phyloP scores from a whole-genome alignment of 1,139 yeast genomes.

The Zhuliangozyma parablackwelliae region DNA sequence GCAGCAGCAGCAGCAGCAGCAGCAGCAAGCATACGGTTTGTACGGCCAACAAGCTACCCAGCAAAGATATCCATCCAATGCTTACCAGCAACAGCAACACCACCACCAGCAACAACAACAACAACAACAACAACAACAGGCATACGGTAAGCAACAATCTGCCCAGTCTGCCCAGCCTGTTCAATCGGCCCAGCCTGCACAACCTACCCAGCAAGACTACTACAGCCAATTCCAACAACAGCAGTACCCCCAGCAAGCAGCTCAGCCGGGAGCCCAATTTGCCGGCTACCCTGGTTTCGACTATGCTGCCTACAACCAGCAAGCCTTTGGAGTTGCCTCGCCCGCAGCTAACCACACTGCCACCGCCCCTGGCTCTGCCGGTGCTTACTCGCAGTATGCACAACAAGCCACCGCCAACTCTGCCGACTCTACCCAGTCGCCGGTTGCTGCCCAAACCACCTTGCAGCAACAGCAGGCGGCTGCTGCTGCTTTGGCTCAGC shows the following conservation, averaged over 20 bases:
- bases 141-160: conserved; percentile 16
- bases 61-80: conserved; percentile 11
- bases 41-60: conserved; percentile 10
- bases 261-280: conserved; percentile 41
- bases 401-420: conserved; percentile 19
- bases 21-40: conserved; percentile 11
- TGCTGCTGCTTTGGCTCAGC: conserved; percentile 8
- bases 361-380: conserved; percentile 16
- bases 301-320: conserved; percentile 38
- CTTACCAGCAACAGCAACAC: conserved; percentile 16
- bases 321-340: conserved; percentile 27
- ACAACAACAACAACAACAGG: conserved; percentile 8
- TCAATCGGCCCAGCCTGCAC: conserved; percentile 17
- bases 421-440: conserved; percentile 20
- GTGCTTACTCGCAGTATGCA: conserved; percentile 21
- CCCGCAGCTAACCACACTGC: conserved; percentile 36
- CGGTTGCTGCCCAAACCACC: conserved; percentile 24
- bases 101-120: conserved; percentile 11
- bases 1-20: conserved; percentile 7
- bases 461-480: conserved; percentile 15
- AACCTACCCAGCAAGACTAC: conserved; percentile 19
- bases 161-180: conserved; percentile 17
- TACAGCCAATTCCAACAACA: conserved; percentile 32
- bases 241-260: conserved; percentile 41
- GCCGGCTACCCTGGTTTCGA: conserved; percentile 45